phyloP scores from a whole-genome alignment of 331 rosid genomes.

The Prunus yedoensis region DNA sequence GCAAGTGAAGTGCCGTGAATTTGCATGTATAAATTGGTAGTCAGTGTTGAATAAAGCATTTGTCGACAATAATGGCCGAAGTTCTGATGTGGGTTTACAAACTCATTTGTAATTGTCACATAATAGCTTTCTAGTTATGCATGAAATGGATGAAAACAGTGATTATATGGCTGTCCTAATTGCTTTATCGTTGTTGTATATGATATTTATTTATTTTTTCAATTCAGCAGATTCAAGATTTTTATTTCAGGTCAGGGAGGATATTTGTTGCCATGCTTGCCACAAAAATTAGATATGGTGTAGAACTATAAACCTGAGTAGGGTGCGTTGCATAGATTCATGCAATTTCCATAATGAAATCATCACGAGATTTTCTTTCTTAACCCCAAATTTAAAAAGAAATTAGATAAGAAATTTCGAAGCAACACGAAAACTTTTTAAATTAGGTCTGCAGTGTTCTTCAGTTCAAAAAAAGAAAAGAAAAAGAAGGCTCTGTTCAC shows the following conservation, averaged over 20 bases:
- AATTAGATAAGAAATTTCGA: background rate
- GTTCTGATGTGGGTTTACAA: conserved; percentile 17
- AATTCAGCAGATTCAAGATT: background rate
- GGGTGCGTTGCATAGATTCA: too few species aligned
- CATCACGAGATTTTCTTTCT: too few species aligned
- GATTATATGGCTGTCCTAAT: background rate
- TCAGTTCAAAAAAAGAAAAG: too few species aligned
- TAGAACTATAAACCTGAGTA: too few species aligned
- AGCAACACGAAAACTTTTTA: background rate
- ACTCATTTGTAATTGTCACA: background rate
- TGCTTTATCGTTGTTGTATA: background rate
- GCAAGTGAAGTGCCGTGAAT: conserved; percentile 17
- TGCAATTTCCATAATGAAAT: too few species aligned
- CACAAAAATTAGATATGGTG: too few species aligned
- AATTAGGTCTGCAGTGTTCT: background rate
- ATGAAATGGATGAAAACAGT: conserved; percentile 4
- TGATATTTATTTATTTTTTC: background rate
- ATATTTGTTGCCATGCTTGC: too few species aligned
- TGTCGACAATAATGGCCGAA: conserved; percentile 17
- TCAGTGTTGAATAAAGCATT: conserved; percentile 27
- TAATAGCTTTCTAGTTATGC: conserved; percentile 12
- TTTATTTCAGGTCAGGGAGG: too few species aligned
- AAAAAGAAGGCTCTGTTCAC: too few species aligned
- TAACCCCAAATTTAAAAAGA: background rate
- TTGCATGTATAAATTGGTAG: conserved; percentile 19